These are phyloP conservation scores for Spathaspora boniae DNA, from an alignment of 805 yeast genomes.

Conservation along the genomic window DNA sequence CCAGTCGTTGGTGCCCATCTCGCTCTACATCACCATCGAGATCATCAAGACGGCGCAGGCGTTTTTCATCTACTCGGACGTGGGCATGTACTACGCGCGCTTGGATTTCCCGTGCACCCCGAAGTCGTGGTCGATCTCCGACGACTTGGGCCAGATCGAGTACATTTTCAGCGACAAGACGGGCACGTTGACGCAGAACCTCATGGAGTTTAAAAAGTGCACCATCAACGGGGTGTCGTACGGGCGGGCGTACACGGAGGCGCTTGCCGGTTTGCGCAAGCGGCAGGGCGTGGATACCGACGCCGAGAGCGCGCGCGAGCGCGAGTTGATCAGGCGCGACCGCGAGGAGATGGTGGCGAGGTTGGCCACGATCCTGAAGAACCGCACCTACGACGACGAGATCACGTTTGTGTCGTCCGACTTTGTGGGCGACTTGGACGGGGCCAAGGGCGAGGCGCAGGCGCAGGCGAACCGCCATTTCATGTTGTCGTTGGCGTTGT, in stretches of 20 bases:
- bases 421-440: constrained; percentile 60
- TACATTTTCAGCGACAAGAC: constrained; percentile 83
- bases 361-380: constrained; percentile 14
- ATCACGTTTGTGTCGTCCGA: constrained; percentile 67
- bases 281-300: constrained; percentile 76
- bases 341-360: constrained; percentile 52
- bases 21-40: constrained; percentile 77
- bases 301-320: constrained; percentile 51
- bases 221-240: constrained; percentile 70
- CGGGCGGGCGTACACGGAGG: constrained; percentile 82
- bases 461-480: constrained; percentile 64
- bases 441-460: constrained; percentile 49
- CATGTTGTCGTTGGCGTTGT: constrained; percentile 70
- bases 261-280: constrained; percentile 72
- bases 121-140: constrained; percentile 81
- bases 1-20: constrained; percentile 79
- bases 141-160: constrained; percentile 83
- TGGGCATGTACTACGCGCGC: constrained; percentile 61
- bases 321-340: constrained; percentile 53
- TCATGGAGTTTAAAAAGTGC: constrained; percentile 83
- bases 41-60: constrained; percentile 82
- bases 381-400: constrained; percentile 49
- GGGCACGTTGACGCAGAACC: constrained; percentile 79
- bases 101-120: constrained; percentile 82
- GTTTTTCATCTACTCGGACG: constrained; percentile 73